Evolutionary conservation across 2,329 filamentous ascomycete genomes (phyloP), one percentile per base, ranked within the genome.

Genomic region (Elsinoe necatrix): DNA sequence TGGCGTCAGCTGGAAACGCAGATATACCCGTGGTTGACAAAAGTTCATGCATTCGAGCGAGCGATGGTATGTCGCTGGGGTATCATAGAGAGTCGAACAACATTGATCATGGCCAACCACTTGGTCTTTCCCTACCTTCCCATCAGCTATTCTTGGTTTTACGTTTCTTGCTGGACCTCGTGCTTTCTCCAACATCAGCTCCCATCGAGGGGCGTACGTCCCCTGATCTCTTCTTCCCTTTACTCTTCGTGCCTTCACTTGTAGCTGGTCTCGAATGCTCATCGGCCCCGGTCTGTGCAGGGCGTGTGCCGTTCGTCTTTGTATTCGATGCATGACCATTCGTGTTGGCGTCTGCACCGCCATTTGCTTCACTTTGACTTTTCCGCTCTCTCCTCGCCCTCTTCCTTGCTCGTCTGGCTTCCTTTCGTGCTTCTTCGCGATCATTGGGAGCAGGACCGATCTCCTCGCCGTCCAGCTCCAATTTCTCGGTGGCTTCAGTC

Each of bases 351-450:
- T n/a, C 20, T 35, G 20, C 31, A 25, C 11, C 12, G 14, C 34
- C 34, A 14, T 37, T 12, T 37, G 27, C 27, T 29, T 29, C 27
- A 29, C 34, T 11, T 37, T 37, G 34, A 14, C 18, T 35, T 25
- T 47, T 35, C n/a, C 29, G 14, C 25, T 18, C 54, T 20, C 31
- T 23, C 27, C 29, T 48, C 11, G 29, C 18, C 42, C 20, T 14
- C 42, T 47, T 56, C 54, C 27, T 45, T n/a, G 35, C 52, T 31
- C 54, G 45, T 18, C 31, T 56, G n/a, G n/a, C 20, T 6, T 14
- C 37, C 39, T 31, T 35, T 45, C 37, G 16, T 11, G 8, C 37
- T 16, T 18, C 37, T 12, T 31, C 37, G 14, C 2, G 3, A 8
- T 29, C 52, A 16, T 20, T 27, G 3, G 25, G 21, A 14, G 31